Evolutionary conservation across 2,329 filamentous ascomycete species (phyloP).

Genomic region (Penicillium sp.): DNA sequence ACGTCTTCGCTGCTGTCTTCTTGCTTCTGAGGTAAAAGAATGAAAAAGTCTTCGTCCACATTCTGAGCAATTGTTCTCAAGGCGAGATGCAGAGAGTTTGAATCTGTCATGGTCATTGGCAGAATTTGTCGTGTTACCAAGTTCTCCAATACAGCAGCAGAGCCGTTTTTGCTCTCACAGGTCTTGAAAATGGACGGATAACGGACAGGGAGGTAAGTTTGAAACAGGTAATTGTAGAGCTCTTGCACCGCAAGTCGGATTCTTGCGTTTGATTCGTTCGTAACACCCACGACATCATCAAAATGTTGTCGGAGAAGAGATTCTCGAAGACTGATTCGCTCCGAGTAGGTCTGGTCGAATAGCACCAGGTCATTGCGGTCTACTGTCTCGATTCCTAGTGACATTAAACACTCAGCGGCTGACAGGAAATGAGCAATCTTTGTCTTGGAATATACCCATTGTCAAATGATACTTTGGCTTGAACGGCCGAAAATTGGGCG

Average conservation of each 20-base stretch:
- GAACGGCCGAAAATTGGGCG: slow-evolving; percentile 24
- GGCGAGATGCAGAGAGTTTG: not conserved
- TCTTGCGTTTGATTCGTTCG: not conserved
- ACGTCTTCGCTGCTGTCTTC: slow-evolving; percentile 32
- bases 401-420: not conserved
- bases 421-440: slow-evolving; percentile 33
- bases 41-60: slow-evolving; percentile 63
- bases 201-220: not conserved
- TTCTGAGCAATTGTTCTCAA: slow-evolving; percentile 39
- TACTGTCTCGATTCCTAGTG: not conserved
- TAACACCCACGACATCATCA: slow-evolving; percentile 2
- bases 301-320: not conserved
- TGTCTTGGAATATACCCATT: slow-evolving; percentile 35
- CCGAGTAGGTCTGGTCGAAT: not conserved
- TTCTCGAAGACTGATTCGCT: not conserved
- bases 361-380: slow-evolving; percentile 3
- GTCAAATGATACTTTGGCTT: slow-evolving; percentile 8
- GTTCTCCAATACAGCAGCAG: not conserved
- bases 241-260: slow-evolving; percentile 4
- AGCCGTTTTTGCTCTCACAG: not conserved
- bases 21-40: slow-evolving; percentile 45
- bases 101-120: not conserved
- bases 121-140: not conserved
- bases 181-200: slow-evolving; percentile 43
- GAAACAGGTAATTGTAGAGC: slow-evolving; percentile 4